Conservation (phyloP, 495 filamentous ascomycete species). For the Penicillium mononematosum region DNA sequence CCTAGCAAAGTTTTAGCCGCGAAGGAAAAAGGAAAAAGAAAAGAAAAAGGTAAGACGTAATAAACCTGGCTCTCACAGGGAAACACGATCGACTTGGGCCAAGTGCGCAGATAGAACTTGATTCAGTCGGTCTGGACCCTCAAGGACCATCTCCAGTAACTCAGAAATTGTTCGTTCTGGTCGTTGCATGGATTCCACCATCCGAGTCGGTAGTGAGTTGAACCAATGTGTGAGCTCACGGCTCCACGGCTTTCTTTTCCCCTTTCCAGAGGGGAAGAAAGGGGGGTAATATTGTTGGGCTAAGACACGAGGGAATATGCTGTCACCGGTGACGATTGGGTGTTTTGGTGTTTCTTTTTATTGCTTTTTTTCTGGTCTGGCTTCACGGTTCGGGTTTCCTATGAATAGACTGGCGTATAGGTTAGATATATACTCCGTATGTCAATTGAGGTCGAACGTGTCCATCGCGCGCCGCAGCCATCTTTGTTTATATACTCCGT, state of each 20-base stretch:
- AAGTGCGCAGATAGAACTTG: slow-evolving; percentile 5
- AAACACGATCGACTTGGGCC: slow-evolving; percentile 4
- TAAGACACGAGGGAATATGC: slow-evolving; percentile 24
- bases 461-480: slow-evolving; percentile 5
- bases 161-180: slow-evolving; percentile 5
- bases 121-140: slow-evolving; percentile 26
- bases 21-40: not conserved
- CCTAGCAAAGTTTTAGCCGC: slow-evolving; percentile 6
- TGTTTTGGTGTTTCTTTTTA: not conserved
- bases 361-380: not conserved
- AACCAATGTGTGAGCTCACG: slow-evolving; percentile 2
- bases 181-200: slow-evolving; percentile 15
- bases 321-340: slow-evolving; percentile 33
- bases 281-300: slow-evolving; percentile 6
- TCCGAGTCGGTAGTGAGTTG: slow-evolving; percentile 8
- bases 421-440: not conserved
- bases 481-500: slow-evolving; percentile 27
- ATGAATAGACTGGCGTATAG: not conserved
- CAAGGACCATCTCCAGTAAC: slow-evolving; percentile 17
- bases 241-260: slow-evolving; percentile 9
- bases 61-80: slow-evolving; percentile 5
- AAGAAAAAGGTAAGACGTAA: slow-evolving; percentile 6
- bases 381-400: not conserved
- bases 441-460: not conserved
- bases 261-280: slow-evolving; percentile 2